Percentiles rank a stretch among this genome's conserved stretches.
Evolutionary conservation across 2,329 filamentous ascomycete species (phyloP).

Genomic region (Alternaria rosae): DNA sequence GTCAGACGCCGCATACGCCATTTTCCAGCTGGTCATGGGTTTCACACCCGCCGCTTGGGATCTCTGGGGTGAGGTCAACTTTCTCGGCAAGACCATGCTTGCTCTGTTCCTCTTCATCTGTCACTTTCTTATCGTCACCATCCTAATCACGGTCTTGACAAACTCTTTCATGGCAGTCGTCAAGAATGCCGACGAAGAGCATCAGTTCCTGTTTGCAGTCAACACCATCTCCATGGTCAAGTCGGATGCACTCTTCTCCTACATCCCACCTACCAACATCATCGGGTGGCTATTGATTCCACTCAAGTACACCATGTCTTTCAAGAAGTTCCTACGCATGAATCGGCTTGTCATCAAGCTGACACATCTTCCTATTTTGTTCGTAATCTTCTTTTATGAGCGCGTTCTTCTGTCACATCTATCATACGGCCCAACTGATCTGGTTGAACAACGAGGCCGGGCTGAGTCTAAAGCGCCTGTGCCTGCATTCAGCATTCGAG

Average conservation of each 20-base stretch:
- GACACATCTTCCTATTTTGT: constrained; percentile 87
- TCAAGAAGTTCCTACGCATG: constrained; percentile 80
- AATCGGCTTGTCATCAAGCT: constrained; percentile 92
- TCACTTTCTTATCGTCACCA: constrained; percentile 93
- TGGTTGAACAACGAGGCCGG: constrained; percentile 75
- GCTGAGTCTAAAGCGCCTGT: constrained; percentile 66
- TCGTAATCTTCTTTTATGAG: constrained; percentile 88
- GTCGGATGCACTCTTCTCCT: constrained; percentile 95
- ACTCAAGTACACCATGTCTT: constrained; percentile 78
- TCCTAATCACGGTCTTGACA: constrained; percentile 92
- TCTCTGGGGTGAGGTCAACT: constrained; percentile 81
- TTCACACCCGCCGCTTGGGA: constrained; percentile 97
- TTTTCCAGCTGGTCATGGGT: constrained; percentile 95
- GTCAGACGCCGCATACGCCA: constrained; percentile 80
- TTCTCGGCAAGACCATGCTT: constrained; percentile 77
- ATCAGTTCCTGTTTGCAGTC: constrained; percentile 91
- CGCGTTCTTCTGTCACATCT: constrained; percentile 76
- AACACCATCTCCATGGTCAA: constrained; percentile 99
- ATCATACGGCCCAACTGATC: constrained; percentile 82
- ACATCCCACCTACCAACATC: constrained; percentile 89
- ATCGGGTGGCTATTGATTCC: constrained; percentile 90
- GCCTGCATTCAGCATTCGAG: constrained; percentile 51
- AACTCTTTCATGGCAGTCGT: constrained; percentile 97
- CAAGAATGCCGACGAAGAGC: constrained; percentile 91
- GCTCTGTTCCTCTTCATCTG: constrained; percentile 89